Evolutionary conservation across 2,329 filamentous ascomycete species (phyloP), one percentile per base, ranked within the genome.

Genomic region (Apiospora aurea): DNA sequence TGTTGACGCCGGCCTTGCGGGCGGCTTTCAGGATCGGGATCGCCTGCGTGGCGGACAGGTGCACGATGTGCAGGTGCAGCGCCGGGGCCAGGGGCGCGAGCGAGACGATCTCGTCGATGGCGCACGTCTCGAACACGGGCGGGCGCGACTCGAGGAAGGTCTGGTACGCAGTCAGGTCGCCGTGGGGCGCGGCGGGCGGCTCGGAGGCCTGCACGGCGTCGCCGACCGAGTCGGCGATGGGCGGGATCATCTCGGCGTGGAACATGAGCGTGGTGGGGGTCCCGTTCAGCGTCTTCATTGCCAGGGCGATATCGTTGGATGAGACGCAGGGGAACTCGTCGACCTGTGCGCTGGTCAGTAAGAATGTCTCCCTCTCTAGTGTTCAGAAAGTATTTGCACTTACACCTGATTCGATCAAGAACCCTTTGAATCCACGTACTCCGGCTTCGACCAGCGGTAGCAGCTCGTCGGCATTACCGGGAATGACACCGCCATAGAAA

Each of bases 241-340:
- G 94, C n/a, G 96, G 95, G 16, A 97, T 92, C 95, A 98, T 98
- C 83, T 99, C 96, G 71, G 96, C 96, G 80, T 99, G 96, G 85
- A 99, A 99, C 96, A 99, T 98, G 77, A 98, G 90, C 0, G 95
- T 97, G 2, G 96, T 98, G 24, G 94, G 89, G 70, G 92, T 89
- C 76, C 94, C 91, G 73, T 93, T 93, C 73, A 99, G 89, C 67
- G 92, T 93, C 43, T 86, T 85, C 89, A 99, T 95, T 61, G 93
- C 95, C 51, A 93, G 88, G 1, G 89, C 86, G 72, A 98, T 93
- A 81, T 98, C 96, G 18, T 83, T 81, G 0, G 93, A 88, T 0
- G 93, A 93, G n/a, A 98, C 92, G 38, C 95, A 94, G 0, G 96
- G 96, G 81, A 99, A 99, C 80, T 99, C 96, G 64, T 97, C 94